Evolutionary conservation across 257 asterid genomes (phyloP).

Genomic region (Ilex aquifolium): DNA sequence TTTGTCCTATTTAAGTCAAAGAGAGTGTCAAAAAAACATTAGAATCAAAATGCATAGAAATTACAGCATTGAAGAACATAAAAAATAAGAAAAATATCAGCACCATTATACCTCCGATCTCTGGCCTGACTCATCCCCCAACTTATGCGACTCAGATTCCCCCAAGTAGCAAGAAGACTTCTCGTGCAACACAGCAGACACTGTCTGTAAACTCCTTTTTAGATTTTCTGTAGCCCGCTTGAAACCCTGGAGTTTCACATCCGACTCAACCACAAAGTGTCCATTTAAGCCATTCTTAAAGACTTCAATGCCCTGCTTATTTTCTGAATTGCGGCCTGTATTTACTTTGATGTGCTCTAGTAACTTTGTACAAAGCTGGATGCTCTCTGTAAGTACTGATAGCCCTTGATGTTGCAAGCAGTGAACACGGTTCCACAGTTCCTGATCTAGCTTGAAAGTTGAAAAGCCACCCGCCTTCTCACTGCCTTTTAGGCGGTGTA

Average conservation of each 20-base stretch:
- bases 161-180: slow-evolving; percentile 24
- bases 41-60: too few relatives aligned
- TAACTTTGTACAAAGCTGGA: slow-evolving; percentile 64
- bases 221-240: slow-evolving; percentile 69
- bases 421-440: slow-evolving; percentile 61
- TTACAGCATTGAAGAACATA: slow-evolving; percentile 4
- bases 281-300: slow-evolving; percentile 30
- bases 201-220: slow-evolving; percentile 42
- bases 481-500: slow-evolving; percentile 59
- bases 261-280: slow-evolving; percentile 74
- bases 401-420: slow-evolving; percentile 74
- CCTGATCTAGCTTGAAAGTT: slow-evolving; percentile 75
- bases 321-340: slow-evolving; percentile 25
- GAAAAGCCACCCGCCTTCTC: slow-evolving; percentile 58
- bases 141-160: slow-evolving; percentile 19
- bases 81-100: neutral
- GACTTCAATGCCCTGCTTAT: slow-evolving; percentile 12
- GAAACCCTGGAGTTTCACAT: slow-evolving; percentile 83
- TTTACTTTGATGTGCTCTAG: slow-evolving; percentile 54
- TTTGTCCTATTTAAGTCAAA: slow-evolving; percentile 41
- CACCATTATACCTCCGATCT: slow-evolving; percentile 51
- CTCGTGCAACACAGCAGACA: slow-evolving; percentile 46
- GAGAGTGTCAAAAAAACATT: slow-evolving; percentile 8
- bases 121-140: slow-evolving; percentile 26
- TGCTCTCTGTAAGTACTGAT: slow-evolving; percentile 60